Conservation (phyloP, 176 grass and related monocot species). For the Pontederia crassipes region DNA sequence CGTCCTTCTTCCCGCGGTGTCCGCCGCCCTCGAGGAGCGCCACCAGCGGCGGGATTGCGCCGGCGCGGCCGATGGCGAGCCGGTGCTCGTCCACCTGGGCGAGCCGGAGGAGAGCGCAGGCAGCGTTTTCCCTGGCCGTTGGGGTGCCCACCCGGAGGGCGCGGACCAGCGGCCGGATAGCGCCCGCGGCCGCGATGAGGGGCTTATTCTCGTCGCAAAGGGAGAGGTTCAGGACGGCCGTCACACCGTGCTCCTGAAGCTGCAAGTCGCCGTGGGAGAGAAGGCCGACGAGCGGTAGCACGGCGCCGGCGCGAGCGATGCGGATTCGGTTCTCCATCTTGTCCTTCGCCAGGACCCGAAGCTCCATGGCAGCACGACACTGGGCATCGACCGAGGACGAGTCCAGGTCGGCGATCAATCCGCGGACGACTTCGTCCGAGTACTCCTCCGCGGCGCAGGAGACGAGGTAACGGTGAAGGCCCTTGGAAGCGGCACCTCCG, state of each 20-base stretch:
- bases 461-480: not conserved
- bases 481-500: not conserved
- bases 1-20: conserved; percentile 1
- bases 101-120: conserved; percentile 16
- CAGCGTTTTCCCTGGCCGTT: conserved; percentile 3
- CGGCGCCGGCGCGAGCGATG: conserved; percentile 13
- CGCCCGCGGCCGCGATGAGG: conserved; percentile 2
- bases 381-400: not conserved
- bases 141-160: conserved; percentile 6
- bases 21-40: conserved; percentile 15
- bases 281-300: conserved; percentile 3
- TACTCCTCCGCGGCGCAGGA: not conserved
- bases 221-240: conserved; percentile 15
- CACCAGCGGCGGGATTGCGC: conserved; percentile 8
- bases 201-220: conserved; percentile 15
- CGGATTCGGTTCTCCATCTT: conserved; percentile 7
- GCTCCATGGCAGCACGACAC: conserved; percentile 2
- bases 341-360: conserved; percentile 13
- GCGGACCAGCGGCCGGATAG: not conserved
- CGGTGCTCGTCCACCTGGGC: conserved; percentile 2
- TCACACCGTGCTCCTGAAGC: conserved; percentile 12
- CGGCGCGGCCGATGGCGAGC: not conserved
- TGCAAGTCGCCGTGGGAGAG: conserved; percentile 1
- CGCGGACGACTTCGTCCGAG: conserved; percentile 3
- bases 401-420: conserved; percentile 9